Evolutionary conservation across 495 filamentous ascomycete species (phyloP).

Genomic region (Mytilinidion resinicola): DNA sequence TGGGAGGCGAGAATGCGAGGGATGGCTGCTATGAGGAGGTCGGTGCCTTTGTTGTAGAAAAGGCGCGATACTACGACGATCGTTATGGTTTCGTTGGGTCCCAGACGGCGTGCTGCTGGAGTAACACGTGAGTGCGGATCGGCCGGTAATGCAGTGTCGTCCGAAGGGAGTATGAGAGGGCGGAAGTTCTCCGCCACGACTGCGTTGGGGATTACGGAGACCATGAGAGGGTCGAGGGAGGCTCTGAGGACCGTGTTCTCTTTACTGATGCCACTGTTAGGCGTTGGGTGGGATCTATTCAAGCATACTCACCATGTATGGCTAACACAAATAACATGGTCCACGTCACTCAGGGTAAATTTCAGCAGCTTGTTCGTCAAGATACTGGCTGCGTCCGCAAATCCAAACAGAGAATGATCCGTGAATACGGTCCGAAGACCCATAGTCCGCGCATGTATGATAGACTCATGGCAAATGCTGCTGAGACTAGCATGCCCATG

Average conservation of each 20-base stretch:
- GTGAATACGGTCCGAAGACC: constrained; percentile 92
- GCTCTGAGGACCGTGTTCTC: constrained; percentile 96
- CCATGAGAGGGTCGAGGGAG: constrained; percentile 90
- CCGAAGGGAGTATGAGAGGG: constrained; percentile 43
- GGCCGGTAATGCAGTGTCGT: constrained; percentile 12
- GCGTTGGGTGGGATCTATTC: background rate
- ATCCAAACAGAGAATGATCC: constrained; percentile 96
- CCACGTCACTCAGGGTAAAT: constrained; percentile 91
- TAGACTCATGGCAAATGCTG: constrained; percentile 88
- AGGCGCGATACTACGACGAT: constrained; percentile 96
- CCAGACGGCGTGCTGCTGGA: constrained; percentile 49
- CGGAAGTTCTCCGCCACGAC: constrained; percentile 94
- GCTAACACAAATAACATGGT: constrained; percentile 96
- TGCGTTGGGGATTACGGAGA: constrained; percentile 95
- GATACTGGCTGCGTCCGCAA: constrained; percentile 93
- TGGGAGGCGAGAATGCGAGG: constrained; percentile 83
- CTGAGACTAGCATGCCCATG: constrained; percentile 92
- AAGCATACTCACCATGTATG: constrained; percentile 73
- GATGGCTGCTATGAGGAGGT: constrained; percentile 88
- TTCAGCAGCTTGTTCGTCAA: constrained; percentile 95
- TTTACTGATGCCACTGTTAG: constrained; percentile 54
- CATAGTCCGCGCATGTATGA: constrained; percentile 94
- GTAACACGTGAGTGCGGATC: constrained; percentile 38
- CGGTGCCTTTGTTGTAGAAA: constrained; percentile 98
- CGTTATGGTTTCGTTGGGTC: constrained; percentile 80